Evolutionary conservation across 2,329 filamentous ascomycete genomes (phyloP), one percentile per base, ranked within the genome.

Genomic region (Escovopsis sp.): DNA sequence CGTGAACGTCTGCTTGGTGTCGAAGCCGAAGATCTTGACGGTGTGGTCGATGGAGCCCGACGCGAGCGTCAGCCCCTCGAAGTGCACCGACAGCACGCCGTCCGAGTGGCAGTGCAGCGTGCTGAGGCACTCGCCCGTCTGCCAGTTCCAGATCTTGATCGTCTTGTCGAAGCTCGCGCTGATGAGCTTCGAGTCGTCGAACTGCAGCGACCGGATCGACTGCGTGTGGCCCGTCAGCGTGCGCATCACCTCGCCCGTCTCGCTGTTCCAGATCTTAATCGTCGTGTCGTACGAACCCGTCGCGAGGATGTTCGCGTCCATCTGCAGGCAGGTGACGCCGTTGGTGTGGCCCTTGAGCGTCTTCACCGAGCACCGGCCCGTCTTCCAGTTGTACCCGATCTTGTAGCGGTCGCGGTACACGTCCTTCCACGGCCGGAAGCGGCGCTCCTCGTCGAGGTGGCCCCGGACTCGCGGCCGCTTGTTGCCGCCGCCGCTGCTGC

Each of bases 361-460:
- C 51, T 79, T 86, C 45, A 83, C 79, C 6, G 78, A 78, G 59
- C 80, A 96, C 27, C 88, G 76, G 4, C 90, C 88, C 43, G 93
- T 86, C 55, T 94, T 93, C 90, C 90, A 98, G 55, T 96, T 96
- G 40, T 79, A 90, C 35, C 90, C 88, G 33, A 98, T 86, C 54
- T 88, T 90, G 66, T 88, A 96, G 13, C 84, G 75, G 54, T 94
- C 88, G 43, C 85, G 82, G 62, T 98, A 98, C 1, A 98, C 84
- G 41, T 93, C 86, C 57, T 98, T 98, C 90, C 90, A 98, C 2
- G 54, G 86, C 21, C 85, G 61, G 34, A 68, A 68, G 42, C 65
- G 68, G 18, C 62, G 65, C 39, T 66, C 63, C 17, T 47, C 48
- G 16, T 60, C 62, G 4, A 55, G 49, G 37, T 58, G 57, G 15